Percentiles rank a stretch among this genome's conserved stretches.
These are phyloP conservation scores for Chrysochromulina parva DNA, from an alignment of 78 protist genomes.

Conservation along the genomic window DNA sequence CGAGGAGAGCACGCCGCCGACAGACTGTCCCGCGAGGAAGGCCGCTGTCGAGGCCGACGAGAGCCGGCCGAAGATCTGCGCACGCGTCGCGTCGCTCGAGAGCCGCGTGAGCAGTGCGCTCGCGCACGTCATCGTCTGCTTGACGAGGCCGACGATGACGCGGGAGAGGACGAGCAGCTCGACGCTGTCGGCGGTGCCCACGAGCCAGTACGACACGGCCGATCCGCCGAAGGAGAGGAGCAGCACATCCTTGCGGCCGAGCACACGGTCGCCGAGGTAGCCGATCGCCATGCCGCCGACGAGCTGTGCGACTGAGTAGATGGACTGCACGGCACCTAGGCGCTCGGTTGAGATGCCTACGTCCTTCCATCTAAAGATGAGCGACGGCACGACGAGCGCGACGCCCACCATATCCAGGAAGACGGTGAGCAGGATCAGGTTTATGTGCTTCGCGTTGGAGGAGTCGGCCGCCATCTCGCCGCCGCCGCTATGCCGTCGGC, in stretches of 20 bases:
- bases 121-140: constrained; percentile 33
- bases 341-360: not conserved
- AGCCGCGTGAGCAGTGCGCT: not conserved
- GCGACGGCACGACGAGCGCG: constrained; percentile 18
- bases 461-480: no score
- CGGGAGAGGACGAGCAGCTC: constrained; percentile 3
- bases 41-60: not conserved
- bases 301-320: constrained; percentile 18
- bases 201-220: not conserved
- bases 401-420: constrained; percentile 21
- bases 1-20: not conserved
- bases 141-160: constrained; percentile 34
- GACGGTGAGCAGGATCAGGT: not conserved
- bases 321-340: not conserved
- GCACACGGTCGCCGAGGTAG: not conserved
- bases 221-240: constrained; percentile 13
- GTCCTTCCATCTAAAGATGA: not conserved
- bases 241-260: not conserved
- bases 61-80: not conserved
- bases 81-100: not conserved
- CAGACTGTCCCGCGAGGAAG: not conserved
- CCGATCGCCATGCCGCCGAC: constrained; percentile 26
- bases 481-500: no score
- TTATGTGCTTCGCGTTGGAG: no score
- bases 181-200: not conserved